These are phyloP conservation scores for Fraxinus baroniana DNA, from an alignment of 305 asterid genomes.

Conservation along the genomic window DNA sequence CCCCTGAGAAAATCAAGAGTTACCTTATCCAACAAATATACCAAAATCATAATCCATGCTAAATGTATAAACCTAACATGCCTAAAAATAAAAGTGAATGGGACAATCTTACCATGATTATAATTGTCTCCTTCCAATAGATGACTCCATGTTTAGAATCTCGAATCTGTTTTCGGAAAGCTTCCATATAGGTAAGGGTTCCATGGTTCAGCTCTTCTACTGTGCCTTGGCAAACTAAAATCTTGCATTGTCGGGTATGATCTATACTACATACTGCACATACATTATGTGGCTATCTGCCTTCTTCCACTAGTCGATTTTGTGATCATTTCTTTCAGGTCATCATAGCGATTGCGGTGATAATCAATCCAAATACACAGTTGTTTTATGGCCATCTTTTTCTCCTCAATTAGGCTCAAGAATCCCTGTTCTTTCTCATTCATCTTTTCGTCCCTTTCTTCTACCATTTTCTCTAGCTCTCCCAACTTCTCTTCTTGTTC, in stretches of 20 bases:
- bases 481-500: slow-evolving; percentile 49
- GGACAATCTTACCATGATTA: neutral
- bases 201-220: neutral
- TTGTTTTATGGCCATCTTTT: slow-evolving; percentile 78
- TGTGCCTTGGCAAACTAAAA: neutral
- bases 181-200: neutral
- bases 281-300: slow-evolving; percentile 39
- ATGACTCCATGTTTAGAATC: neutral
- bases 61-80: slow-evolving; percentile 3
- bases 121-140: neutral
- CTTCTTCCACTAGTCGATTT: slow-evolving; percentile 55
- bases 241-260: neutral
- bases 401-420: slow-evolving; percentile 55
- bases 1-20: neutral
- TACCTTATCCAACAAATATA: slow-evolving; percentile 9
- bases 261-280: neutral
- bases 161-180: neutral
- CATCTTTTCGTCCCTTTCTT: slow-evolving; percentile 43
- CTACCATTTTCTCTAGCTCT: slow-evolving; percentile 38
- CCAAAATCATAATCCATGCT: slow-evolving; percentile 21
- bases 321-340: slow-evolving; percentile 53
- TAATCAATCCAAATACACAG: slow-evolving; percentile 72
- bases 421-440: slow-evolving; percentile 42
- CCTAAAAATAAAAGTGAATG: neutral
- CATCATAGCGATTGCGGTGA: slow-evolving; percentile 63